A percentile compares a stretch with the other conserved stretches of the same genome.
phyloP scores from a whole-genome alignment of 495 filamentous ascomycete species.

The Hypoxylon intermedium region DNA sequence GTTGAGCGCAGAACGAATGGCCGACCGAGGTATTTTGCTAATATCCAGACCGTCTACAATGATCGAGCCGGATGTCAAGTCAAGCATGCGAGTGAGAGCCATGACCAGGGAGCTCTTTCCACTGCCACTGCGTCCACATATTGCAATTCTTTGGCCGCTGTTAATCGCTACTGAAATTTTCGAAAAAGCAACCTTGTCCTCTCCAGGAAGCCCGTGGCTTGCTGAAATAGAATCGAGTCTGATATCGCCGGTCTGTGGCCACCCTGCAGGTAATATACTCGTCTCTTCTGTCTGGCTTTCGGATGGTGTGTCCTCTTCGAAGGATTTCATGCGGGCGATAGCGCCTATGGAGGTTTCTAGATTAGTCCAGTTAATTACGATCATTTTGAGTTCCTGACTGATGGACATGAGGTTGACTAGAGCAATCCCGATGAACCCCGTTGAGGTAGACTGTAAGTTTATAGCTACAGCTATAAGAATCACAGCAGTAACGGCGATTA shows the following conservation, averaged over 20 bases:
- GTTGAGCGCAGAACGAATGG: constrained; percentile 45
- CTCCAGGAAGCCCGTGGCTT: too few relatives aligned
- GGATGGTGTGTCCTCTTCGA: not conserved
- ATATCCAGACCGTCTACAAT: constrained; percentile 53
- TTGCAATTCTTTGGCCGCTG: not conserved
- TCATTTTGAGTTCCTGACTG: not conserved
- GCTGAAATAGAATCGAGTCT: too few relatives aligned
- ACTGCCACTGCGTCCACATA: constrained; percentile 26
- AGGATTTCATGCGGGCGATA: not conserved
- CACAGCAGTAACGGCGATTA: constrained; percentile 57
- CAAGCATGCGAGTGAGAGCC: constrained; percentile 48
- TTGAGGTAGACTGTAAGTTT: not conserved
- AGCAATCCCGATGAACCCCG: not conserved
- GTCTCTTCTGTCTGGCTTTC: not conserved
- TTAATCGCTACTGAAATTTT: too few relatives aligned
- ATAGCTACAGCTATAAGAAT: constrained; percentile 57
- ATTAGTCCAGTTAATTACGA: not conserved
- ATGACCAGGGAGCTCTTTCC: constrained; percentile 50
- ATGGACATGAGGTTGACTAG: not conserved
- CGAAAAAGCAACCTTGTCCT: too few relatives aligned
- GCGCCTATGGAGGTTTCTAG: not conserved
- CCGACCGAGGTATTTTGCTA: constrained; percentile 32
- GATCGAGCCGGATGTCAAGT: constrained; percentile 44
- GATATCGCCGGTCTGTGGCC: too few relatives aligned
- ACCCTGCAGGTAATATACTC: too few relatives aligned